Conservation (phyloP, 2,329 filamentous ascomycete genomes). For the Penicillium sp. region DNA sequence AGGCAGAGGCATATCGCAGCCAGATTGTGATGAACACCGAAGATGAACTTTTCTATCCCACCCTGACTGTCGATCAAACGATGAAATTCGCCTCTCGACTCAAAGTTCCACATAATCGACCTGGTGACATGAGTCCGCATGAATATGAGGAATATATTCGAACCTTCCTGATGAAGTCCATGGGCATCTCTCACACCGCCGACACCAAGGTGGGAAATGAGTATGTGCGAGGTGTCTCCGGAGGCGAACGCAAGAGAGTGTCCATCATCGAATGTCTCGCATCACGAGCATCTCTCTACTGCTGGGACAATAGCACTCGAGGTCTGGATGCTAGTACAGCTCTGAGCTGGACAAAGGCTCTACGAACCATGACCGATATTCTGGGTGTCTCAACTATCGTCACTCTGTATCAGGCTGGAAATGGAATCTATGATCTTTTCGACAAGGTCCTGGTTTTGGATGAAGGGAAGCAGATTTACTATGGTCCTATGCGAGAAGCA, state of each 20-base stretch:
- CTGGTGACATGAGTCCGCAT: constrained; percentile 21
- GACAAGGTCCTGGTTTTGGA: constrained; percentile 64
- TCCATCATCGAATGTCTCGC: constrained; percentile 56
- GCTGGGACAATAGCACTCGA: constrained; percentile 62
- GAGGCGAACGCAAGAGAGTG: constrained; percentile 63
- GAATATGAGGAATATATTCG: constrained; percentile 29
- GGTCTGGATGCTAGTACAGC: constrained; percentile 61
- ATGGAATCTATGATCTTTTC: constrained; percentile 62
- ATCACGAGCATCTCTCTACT: constrained; percentile 55
- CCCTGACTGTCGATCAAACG: constrained; percentile 67
- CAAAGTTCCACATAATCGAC: constrained; percentile 29
- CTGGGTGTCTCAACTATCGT: constrained; percentile 55
- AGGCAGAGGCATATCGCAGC: constrained; percentile 40
- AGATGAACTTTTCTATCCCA: constrained; percentile 53
- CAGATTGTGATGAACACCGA: constrained; percentile 66
- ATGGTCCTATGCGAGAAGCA: constrained; percentile 54
- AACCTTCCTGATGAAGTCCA: constrained; percentile 30
- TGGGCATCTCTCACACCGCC: constrained; percentile 46
- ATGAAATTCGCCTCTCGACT: constrained; percentile 63
- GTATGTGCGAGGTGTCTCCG: constrained; percentile 60
- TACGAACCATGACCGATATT: constrained; percentile 56
- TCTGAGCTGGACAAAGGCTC: constrained; percentile 52
- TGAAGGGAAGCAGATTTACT: constrained; percentile 58
- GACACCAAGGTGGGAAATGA: constrained; percentile 63
- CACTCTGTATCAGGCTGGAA: constrained; percentile 63